Evolutionary conservation across 805 yeast species (phyloP), one percentile per base, ranked within the genome.

Genomic region (Candida xyloterini): DNA sequence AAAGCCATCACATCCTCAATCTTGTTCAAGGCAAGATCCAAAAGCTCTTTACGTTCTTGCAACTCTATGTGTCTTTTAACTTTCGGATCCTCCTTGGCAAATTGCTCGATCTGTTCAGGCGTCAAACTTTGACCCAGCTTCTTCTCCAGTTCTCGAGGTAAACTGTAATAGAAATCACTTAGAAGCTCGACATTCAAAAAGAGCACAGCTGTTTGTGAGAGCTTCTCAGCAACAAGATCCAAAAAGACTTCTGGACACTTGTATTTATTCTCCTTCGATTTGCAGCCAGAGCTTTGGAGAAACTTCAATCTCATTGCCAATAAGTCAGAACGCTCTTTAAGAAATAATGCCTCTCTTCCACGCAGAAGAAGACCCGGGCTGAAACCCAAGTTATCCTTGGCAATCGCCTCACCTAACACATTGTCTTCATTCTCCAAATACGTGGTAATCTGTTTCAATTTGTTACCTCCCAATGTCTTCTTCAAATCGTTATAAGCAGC

Each of bases 1-100:
- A 83, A 62, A 30, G 87, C 85, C 61, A 81, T 71, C n/a, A 84
- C 87, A 24, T 81, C 79, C 47, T 91, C 96, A 40, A 93, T 89
- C 66, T 86, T 91, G 43, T 71, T 73, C 52, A 90, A 60, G 0
- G 97, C 99, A 35, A 84, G 65, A 50, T 88, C 95, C 38, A 95
- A 71, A 40, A 89, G 65, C 53, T 89, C 96, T 60, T 91, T 93
- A 33, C 97, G 78, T 62, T 88, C 91, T 61, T 93, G 99, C 46
- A 95, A 65, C 56, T 91, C 96, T 51, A 93, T 84, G 56, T 93
- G 99, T 52, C 83, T 76, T 59, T 84, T 84, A 42, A 95, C 78
- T 63, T 81, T 85, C 15, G 96, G 93, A 63, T 93, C 96, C 63
- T 93, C 97, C 52, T 88, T 87, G 0, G 99, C 99, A 66, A 91